These are phyloP conservation scores for Capsicum rhomboideum DNA, from an alignment of 257 asterid genomes.

Conservation along the genomic window DNA sequence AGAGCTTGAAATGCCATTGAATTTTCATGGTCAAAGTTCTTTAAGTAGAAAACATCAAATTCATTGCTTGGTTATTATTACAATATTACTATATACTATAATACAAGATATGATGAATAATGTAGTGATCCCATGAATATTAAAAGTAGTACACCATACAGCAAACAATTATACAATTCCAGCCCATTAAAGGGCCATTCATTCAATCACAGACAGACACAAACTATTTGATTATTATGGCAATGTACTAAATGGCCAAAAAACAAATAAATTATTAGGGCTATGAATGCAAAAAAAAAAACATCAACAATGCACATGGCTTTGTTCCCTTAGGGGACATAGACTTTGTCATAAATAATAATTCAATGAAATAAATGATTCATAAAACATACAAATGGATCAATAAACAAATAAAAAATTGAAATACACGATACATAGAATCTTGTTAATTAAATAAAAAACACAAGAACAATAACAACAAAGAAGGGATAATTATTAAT, in stretches of 20 bases:
- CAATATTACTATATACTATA: not conserved
- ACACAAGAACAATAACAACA: constrained; percentile 11
- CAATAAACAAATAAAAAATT: not conserved
- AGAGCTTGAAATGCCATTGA: not conserved
- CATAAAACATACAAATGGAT: not conserved
- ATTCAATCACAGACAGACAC: not conserved
- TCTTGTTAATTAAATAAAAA: constrained; percentile 10
- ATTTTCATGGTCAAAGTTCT: not conserved
- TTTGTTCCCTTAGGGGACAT: constrained; percentile 44
- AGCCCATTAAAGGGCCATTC: not conserved
- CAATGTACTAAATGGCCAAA: not conserved
- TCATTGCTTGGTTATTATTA: not conserved
- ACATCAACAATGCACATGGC: constrained; percentile 67
- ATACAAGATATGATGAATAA: not conserved
- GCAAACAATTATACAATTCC: constrained; percentile 1
- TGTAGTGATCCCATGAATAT: constrained; percentile 5
- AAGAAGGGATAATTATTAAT: constrained; percentile 9
- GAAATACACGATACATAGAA: constrained; percentile 39
- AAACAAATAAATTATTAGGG: constrained; percentile 5
- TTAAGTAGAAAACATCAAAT: not conserved
- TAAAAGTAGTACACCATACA: not conserved
- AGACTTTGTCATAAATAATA: constrained; percentile 25
- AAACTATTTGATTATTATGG: constrained; percentile 1
- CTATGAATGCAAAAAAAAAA: constrained; percentile 21
- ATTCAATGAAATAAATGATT: constrained; percentile 11